These are phyloP conservation scores for Plasmodium knowlesi DNA, from an alignment of 169 alveolate genomes.

Conservation along the genomic window DNA sequence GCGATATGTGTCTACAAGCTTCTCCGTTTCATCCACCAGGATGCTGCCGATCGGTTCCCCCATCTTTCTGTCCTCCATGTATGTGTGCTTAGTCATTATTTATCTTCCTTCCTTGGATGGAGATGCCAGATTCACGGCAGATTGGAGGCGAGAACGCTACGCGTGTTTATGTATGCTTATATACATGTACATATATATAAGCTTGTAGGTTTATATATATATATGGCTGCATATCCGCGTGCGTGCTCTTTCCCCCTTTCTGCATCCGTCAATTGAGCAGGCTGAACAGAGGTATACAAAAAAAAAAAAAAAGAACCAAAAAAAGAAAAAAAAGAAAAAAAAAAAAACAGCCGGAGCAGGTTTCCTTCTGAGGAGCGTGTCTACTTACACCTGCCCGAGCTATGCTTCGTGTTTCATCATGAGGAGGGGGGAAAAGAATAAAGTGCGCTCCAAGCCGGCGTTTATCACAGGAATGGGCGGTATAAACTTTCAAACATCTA, in stretches of 20 bases:
- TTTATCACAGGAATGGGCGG: not conserved
- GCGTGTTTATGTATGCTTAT: not conserved
- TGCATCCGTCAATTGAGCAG: not conserved
- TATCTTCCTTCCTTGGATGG: not conserved
- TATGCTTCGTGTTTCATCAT: not conserved
- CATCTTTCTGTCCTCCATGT: conserved; percentile 18
- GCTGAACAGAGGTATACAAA: not conserved
- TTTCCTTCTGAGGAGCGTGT: not conserved
- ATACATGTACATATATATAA: conserved; percentile 9
- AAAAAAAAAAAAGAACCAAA: not conserved
- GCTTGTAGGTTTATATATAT: not conserved
- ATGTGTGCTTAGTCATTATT: conserved; percentile 37
- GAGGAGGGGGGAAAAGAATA: not conserved
- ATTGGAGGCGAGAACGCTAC: not conserved
- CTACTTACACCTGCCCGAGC: not conserved
- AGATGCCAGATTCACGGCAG: not conserved
- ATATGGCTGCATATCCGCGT: not conserved
- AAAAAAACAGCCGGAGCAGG: not conserved
- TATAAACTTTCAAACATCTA: not conserved
- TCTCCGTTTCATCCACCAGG: conserved; percentile 62
- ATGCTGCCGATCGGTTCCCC: not conserved
- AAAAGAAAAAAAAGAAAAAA: not conserved
- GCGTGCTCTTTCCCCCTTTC: not conserved
- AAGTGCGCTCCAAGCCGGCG: not conserved
- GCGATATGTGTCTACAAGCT: conserved; percentile 33